phyloP scores from a whole-genome alignment of 2,329 filamentous ascomycete genomes.

The Neofusicoccum laricinum region DNA sequence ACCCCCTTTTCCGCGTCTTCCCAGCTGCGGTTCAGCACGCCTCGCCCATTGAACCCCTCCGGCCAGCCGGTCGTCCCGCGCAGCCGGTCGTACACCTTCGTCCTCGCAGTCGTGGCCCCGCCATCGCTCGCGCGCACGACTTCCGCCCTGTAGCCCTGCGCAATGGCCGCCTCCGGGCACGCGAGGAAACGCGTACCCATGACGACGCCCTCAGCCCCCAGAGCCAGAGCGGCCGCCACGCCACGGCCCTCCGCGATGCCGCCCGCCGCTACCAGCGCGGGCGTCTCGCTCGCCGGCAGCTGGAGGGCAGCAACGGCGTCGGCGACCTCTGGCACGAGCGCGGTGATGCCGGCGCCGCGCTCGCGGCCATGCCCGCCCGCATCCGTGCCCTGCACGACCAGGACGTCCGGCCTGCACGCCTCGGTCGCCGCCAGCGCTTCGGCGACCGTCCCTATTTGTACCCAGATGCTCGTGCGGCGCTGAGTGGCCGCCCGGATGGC shows the following conservation, averaged over 20 bases:
- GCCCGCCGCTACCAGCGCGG: slow-evolving; percentile 55
- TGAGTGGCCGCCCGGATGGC: slow-evolving; percentile 31
- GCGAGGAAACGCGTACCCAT: slow-evolving; percentile 66
- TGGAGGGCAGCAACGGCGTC: slow-evolving; percentile 41
- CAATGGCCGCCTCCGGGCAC: slow-evolving; percentile 44
- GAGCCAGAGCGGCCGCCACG: slow-evolving; percentile 53
- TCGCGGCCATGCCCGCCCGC: slow-evolving; percentile 63
- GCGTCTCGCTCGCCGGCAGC: slow-evolving; percentile 20
- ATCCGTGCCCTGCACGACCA: slow-evolving; percentile 63
- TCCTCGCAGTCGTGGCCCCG: slow-evolving; percentile 49
- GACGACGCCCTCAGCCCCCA: slow-evolving; percentile 53
- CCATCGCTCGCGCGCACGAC: slow-evolving; percentile 49
- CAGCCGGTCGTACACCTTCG: slow-evolving; percentile 52
- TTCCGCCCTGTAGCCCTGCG: slow-evolving; percentile 47
- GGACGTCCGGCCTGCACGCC: slow-evolving; percentile 53
- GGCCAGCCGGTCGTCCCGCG: slow-evolving; percentile 57
- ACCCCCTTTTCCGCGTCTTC: slow-evolving; percentile 39
- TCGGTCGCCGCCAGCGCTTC: slow-evolving; percentile 51
- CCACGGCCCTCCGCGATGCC: slow-evolving; percentile 58
- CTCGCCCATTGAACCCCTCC: slow-evolving; percentile 55
- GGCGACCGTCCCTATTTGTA: slow-evolving; percentile 60
- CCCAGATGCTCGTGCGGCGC: slow-evolving; percentile 49
- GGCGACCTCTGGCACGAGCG: slow-evolving; percentile 57
- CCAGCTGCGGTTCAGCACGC: slow-evolving; percentile 55
- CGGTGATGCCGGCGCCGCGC: slow-evolving; percentile 53